Conservation (phyloP, 139 green algal genomes). For the Chlorella vulgaris region DNA sequence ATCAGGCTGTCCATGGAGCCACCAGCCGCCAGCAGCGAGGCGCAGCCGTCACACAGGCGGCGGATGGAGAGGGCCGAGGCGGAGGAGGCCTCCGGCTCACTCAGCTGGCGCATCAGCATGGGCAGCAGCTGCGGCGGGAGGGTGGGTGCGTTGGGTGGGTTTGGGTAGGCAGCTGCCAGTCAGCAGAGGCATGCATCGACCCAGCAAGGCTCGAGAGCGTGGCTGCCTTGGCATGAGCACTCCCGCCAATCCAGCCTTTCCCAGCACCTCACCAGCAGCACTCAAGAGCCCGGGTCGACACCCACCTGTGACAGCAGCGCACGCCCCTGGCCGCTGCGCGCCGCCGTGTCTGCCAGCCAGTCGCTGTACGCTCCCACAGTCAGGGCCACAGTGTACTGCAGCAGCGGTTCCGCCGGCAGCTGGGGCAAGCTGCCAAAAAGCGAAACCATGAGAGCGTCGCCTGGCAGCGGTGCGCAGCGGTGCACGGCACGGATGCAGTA, state of each 20-base stretch:
- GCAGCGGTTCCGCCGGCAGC: conserved; percentile 54
- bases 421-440: conserved; percentile 66
- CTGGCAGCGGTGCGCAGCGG: conserved; percentile 35
- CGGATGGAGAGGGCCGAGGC: conserved; percentile 62
- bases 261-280: not conserved
- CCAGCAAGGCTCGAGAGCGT: too few species aligned
- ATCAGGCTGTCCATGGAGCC: conserved; percentile 56
- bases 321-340: conserved; percentile 10
- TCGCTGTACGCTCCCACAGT: conserved; percentile 60
- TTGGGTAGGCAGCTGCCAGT: not conserved
- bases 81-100: conserved; percentile 22
- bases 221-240: too few species aligned
- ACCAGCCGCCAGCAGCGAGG: conserved; percentile 42
- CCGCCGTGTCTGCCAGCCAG: conserved; percentile 52
- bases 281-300: not conserved
- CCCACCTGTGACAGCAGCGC: conserved; percentile 16
- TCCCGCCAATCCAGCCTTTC: not conserved
- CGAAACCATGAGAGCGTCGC: conserved; percentile 56
- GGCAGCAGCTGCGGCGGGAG: conserved; percentile 43
- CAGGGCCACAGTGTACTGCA: conserved; percentile 68
- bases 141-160: not conserved
- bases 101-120: conserved; percentile 49
- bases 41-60: conserved; percentile 68
- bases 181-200: not conserved
- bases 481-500: conserved; percentile 74